A percentile compares a stretch with the other conserved stretches of the same genome.
These are phyloP conservation scores for Trebouxia sp. DNA, from an alignment of 139 green algal genomes.

Conservation along the genomic window DNA sequence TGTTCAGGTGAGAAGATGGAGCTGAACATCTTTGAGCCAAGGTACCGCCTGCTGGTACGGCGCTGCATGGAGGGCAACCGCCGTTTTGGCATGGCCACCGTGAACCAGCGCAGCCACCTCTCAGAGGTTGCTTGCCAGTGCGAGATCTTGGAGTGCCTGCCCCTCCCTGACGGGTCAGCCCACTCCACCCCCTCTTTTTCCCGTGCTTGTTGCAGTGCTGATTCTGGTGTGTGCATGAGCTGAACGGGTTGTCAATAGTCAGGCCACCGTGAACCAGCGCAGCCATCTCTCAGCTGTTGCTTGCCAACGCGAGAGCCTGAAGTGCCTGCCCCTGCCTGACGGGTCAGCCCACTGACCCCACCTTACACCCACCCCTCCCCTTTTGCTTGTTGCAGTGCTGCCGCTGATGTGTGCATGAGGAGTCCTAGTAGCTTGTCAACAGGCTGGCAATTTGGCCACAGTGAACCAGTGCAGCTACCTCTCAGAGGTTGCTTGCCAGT, in stretches of 20 bases:
- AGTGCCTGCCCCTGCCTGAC: conserved; percentile 70
- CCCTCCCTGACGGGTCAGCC: conserved; percentile 71
- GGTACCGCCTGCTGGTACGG: conserved; percentile 91
- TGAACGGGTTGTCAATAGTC: no score
- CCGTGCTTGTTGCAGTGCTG: no score
- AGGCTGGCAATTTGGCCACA: no score
- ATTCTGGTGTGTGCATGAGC: no score
- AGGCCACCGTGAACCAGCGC: conserved; percentile 43
- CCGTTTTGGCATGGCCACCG: conserved; percentile 75
- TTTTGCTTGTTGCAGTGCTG: no score
- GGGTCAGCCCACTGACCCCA: neutral
- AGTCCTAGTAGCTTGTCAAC: no score
- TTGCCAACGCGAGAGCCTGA: conserved; percentile 71
- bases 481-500: conserved; percentile 60
- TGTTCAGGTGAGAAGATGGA: conserved; percentile 74
- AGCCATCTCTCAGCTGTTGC: conserved; percentile 47
- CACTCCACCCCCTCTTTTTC: no score
- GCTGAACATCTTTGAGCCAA: conserved; percentile 96
- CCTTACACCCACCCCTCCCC: no score
- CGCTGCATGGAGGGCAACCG: conserved; percentile 75
- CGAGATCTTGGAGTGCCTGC: conserved; percentile 79
- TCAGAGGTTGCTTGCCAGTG: conserved; percentile 60
- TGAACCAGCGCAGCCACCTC: conserved; percentile 31
- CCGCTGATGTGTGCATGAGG: no score
- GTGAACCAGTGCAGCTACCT: conserved; percentile 32